Conservation (phyloP, 169 alveolate genomes). For the Plasmodium inui region DNA sequence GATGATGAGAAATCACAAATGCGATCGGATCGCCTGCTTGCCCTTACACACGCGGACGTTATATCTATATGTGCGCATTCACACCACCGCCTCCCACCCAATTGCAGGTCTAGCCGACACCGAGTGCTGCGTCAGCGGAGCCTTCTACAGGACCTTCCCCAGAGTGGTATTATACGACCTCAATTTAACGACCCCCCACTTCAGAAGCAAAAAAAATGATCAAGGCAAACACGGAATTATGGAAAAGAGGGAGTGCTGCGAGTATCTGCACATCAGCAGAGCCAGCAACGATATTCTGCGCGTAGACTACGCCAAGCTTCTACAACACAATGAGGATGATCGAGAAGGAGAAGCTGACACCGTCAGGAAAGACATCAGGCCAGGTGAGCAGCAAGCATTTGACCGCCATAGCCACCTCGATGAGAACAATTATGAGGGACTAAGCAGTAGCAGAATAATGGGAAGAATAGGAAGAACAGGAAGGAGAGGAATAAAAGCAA, state of each 20-base stretch:
- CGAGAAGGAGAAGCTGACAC: background rate
- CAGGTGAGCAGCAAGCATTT: background rate
- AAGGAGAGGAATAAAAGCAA: background rate
- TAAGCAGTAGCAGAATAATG: background rate
- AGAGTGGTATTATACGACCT: conserved; percentile 84
- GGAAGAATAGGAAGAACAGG: background rate
- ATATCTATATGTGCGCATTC: background rate
- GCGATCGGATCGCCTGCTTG: background rate
- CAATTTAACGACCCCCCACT: conserved; percentile 18
- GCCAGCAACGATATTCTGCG: conserved; percentile 69
- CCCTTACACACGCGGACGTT: background rate
- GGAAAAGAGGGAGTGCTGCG: conserved; percentile 70
- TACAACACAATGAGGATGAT: background rate
- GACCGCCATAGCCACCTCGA: background rate
- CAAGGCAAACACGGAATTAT: conserved; percentile 14
- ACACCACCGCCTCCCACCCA: background rate
- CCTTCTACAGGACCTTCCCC: conserved; percentile 88
- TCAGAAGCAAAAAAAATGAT: background rate
- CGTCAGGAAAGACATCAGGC: background rate
- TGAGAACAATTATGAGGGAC: background rate
- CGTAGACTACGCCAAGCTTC: conserved; percentile 28
- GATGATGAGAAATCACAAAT: background rate
- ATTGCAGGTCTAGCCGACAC: conserved; percentile 88
- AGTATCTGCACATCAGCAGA: conserved; percentile 23
- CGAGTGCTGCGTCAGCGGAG: conserved; percentile 89